Evolutionary conservation across 2,329 filamentous ascomycete species (phyloP), one percentile per base, ranked within the genome.

Genomic region (Sporothrix globosa): DNA sequence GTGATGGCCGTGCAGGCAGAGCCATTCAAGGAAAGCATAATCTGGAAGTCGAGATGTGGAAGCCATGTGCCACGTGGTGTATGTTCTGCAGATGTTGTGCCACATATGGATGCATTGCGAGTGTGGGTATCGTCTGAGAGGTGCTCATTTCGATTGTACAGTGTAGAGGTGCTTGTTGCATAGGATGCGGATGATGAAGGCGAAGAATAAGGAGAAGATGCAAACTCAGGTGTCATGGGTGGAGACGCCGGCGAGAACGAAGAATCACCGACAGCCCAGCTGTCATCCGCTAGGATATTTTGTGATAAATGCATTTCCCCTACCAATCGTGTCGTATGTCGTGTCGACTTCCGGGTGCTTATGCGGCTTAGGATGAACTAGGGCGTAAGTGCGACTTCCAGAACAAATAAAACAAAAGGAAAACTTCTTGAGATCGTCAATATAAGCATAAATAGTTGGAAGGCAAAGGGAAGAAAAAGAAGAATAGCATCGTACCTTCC

Each of bases 1-100:
- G 54, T 10, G 4, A 2, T 34, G 54, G 14, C 10, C 14, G 54
- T 58, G 2, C 54, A 58, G 14, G 14, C 5, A 34, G 27, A 39
- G 4, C 17, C 65, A 14, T 67, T n/a, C 19, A 56, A n/a, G 1
- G 65, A 46, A n/a, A 56, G 30, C 19, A 67, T n/a, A 14, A 67
- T 44, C 13, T 46, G 30, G 50, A 27, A 56, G 30, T 56, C 50
- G 17, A 41, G n/a, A 44, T 67, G 65, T 5, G 65, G 48, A 44
- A 56, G 13, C 65, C 65, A 56, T 19, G 65, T 56, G 50, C 27
- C 50, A 39, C 60, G 41, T 30, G 50, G 65, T 34, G 27, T 54
- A 30, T 58, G 27, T 19, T 58, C 54, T 19, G 27, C 27, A 21
- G 24, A 19, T 19, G 53, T 34, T 11, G 53, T 30, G 24, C 19